Evolutionary conservation across 306 rosid species (phyloP), one percentile per base, ranked within the genome.

Genomic region (Vicia faba): DNA sequence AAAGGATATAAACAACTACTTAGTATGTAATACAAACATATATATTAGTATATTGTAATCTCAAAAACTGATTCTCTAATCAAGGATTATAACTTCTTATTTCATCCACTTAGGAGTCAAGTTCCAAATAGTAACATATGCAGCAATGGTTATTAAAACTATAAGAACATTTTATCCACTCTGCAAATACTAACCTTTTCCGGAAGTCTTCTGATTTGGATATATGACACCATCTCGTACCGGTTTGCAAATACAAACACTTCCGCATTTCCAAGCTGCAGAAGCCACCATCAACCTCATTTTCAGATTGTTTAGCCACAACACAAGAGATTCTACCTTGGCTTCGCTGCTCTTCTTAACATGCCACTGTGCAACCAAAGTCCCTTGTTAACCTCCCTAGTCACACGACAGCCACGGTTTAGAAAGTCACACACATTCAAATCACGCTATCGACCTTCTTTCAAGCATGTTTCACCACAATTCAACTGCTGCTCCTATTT

Each of bases 371-470:
- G 80, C 84, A 86, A 77, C 65, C 70, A 74, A 51, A 84, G 65
- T 14, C 82, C 87, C 66, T 49, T 74, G 70, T 72, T 35, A 48
- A 72, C 68, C 75, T 83, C 77, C 56, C 91, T 84, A 65, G 60
- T 74, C 28, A 81, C 78, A 71, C 84, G 77, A 45, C 82, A 84
- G 35, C 91, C 86, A 44, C 63, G 43, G 68, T 76, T 78, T 23
- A 83, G 53, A 74, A 84, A 83, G 73, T 74, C 69, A 67, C 80
- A 80, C 15, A 83, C 89, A 69, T 76, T 53, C 54, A 69, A 63
- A 73, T 81, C 88, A 75, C 87, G 89, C 68, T 78, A 83, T 73
- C 83, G 43, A 61, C 85, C 86, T 66, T 75, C 80, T 59, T 79
- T 26, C 75, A 79, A 82, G 80, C 85, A 84, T 83, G 59, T 72